phyloP scores from a whole-genome alignment of 345 rosid genomes.

The Psidium friedrichsthalianum region DNA sequence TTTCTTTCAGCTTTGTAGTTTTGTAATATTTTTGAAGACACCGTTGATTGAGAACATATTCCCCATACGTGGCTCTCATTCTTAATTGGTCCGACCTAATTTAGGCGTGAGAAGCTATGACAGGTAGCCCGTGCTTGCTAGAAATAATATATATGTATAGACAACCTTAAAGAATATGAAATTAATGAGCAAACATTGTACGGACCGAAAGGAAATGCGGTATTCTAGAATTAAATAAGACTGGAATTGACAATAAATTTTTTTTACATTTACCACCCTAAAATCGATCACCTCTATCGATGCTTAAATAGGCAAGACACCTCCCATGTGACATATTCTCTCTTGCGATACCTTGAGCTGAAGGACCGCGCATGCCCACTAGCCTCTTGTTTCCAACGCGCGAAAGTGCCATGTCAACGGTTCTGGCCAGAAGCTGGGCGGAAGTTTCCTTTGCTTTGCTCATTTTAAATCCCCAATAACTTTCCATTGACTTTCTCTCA shows the following conservation, averaged over 20 bases:
- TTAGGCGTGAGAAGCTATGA: background rate
- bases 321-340: background rate
- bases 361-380: background rate
- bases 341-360: background rate
- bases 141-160: background rate
- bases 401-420: background rate
- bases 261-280: background rate
- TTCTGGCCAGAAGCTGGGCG: background rate
- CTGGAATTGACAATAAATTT: background rate
- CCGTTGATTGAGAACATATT: background rate
- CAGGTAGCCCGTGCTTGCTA: background rate
- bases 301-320: background rate
- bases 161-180: background rate
- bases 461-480: background rate
- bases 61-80: background rate
- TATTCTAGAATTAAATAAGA: background rate
- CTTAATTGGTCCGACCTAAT: background rate
- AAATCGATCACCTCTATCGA: accelerated
- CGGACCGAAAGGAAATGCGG: background rate
- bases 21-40: background rate
- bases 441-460: background rate
- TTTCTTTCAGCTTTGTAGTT: background rate
- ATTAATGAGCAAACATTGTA: background rate
- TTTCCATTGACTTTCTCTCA: background rate
- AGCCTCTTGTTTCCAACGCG: background rate